Conservation (phyloP, 148 eudicot genomes). For the Silene uniflora region DNA sequence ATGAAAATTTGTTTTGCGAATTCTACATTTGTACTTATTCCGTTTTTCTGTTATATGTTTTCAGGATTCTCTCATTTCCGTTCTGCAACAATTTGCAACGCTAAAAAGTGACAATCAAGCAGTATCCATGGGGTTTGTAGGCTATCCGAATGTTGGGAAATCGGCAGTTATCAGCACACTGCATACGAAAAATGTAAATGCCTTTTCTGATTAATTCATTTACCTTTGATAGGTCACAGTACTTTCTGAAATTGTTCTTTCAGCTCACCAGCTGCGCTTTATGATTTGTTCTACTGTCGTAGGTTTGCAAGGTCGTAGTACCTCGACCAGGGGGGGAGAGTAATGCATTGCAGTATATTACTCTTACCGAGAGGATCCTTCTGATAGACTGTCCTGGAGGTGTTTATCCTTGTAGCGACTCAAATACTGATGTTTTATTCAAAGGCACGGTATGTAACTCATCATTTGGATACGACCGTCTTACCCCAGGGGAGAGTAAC, state of each 20-base stretch:
- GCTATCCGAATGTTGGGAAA: conserved; percentile 96
- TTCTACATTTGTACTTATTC: background rate
- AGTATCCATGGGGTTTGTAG: conserved; percentile 91
- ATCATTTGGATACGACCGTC: background rate
- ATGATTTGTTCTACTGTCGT: background rate
- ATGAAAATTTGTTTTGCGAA: too few species aligned
- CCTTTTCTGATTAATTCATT: background rate
- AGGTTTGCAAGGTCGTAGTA: conserved; percentile 95
- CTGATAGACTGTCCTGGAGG: conserved; percentile 96
- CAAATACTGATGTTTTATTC: conserved; percentile 83
- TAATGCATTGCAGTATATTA: conserved; percentile 90
- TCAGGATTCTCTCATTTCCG: conserved; percentile 86
- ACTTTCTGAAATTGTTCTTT: background rate
- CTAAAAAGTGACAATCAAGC: conserved; percentile 84
- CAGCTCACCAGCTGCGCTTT: background rate
- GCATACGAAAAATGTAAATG: conserved; percentile 77
- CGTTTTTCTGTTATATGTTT: background rate
- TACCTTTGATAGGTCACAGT: background rate
- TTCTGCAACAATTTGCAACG: conserved; percentile 81
- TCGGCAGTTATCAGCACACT: conserved; percentile 89
- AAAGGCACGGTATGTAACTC: conserved; percentile 86
- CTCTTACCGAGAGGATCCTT: conserved; percentile 82
- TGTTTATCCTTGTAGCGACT: conserved; percentile 68
- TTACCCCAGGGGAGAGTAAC: too few species aligned
- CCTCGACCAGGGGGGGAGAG: conserved; percentile 93